Evolutionary conservation across 257 asterid genomes (phyloP), one percentile per base, ranked within the genome.

Genomic region (Solanum virginianum): DNA sequence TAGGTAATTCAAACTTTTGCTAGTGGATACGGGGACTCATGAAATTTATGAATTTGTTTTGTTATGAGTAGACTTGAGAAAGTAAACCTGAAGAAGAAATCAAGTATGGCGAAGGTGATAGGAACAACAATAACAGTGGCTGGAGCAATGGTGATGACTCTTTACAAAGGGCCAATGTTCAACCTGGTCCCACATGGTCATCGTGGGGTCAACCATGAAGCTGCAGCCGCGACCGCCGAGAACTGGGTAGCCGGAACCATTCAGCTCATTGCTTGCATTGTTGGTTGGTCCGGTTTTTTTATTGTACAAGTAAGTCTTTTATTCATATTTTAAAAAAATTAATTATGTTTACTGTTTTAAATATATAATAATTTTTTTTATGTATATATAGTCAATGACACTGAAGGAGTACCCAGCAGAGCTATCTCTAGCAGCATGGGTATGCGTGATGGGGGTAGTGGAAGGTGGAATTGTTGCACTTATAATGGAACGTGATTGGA

Each of bases 91-190:
- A 94, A 90, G 62, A 88, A 80, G 86, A 82, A 90, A 18, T 85
- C 87, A 82, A 91, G 95, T 65, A 51, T 93, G 53, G 99, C 98
- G 12, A 95, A 95, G 90, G 93, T 97, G 86, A 89, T 92, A 0
- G 99, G 98, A 80, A 97, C 98, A 22, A 29, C 84, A 65, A 86
- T 95, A 86, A 97, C 98, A 10, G 95, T 94, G n/a, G 18, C 86
- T 0, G 97, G 98, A 26, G 98, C 99, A n/a, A 96, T 95, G 98
- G 90, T 93, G 43, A 94, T 95, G 98, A 96, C 99, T 3, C 51
- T 96, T 74, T 96, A 91, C 90, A 95, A 92, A 85, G 98, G 99
- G 56, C 99, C 98, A 43, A 75, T 91, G 11, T 90, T 94, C 41
- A 84, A 93, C 85, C 90, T 94, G 18, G 72, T 94, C 53, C 85